Conservation (phyloP, 495 filamentous ascomycete species). For the Neurospora sp. region DNA sequence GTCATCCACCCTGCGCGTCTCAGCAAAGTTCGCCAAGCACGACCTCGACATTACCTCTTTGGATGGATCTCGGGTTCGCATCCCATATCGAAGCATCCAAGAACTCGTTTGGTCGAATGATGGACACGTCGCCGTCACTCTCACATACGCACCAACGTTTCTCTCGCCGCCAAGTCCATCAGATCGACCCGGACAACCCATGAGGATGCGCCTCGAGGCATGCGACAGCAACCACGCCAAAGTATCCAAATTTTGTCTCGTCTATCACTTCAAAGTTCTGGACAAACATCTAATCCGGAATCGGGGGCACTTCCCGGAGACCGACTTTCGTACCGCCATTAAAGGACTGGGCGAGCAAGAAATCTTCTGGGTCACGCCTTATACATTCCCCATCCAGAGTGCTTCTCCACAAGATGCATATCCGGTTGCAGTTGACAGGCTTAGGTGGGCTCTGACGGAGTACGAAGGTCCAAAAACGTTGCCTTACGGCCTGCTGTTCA, state of each 20-base stretch:
- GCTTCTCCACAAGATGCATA: conserved; percentile 3
- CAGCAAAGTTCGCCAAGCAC: conserved; percentile 34
- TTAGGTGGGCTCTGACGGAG: conserved; percentile 10
- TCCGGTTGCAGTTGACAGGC: conserved; percentile 1
- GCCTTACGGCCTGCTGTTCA: conserved; percentile 32
- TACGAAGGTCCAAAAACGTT: conserved; percentile 5
- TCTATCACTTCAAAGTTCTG: conserved; percentile 8
- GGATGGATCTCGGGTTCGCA: conserved; percentile 18
- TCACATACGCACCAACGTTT: conserved; percentile 15
- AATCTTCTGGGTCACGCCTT: conserved; percentile 13
- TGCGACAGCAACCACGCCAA: conserved; percentile 7
- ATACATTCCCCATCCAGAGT: conserved; percentile 7
- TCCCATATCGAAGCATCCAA: conserved; percentile 28
- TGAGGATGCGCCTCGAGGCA: conserved; percentile 9
- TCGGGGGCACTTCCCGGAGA: neutral
- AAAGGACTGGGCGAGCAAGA: conserved; percentile 15
- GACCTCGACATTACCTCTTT: conserved; percentile 24
- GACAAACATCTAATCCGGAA: neutral
- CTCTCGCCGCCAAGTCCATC: conserved; percentile 1
- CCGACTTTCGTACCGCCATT: conserved; percentile 6
- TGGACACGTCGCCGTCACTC: conserved; percentile 20
- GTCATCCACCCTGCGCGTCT: conserved; percentile 18
- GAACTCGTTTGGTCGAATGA: conserved; percentile 24
- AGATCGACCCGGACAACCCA: conserved; percentile 14
- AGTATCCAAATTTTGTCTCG: conserved; percentile 7